Conservation (phyloP, 176 grass and related monocot species). For the Eragrostis nindensis region DNA sequence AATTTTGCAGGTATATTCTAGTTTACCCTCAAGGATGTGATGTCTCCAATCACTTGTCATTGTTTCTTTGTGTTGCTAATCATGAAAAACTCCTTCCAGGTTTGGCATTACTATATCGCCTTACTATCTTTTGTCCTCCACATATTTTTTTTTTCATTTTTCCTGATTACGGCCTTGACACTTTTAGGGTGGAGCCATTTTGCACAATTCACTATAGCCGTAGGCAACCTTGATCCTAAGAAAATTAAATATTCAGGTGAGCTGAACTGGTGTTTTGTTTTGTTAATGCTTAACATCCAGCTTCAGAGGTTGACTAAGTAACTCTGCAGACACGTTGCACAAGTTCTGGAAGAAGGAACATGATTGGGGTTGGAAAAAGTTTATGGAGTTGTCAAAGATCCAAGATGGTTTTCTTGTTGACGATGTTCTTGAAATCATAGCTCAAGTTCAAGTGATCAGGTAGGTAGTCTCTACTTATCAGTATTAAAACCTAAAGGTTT, state of each 20-base stretch:
- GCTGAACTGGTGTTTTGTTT: conserved; percentile 26
- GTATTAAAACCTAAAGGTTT: conserved; percentile 2
- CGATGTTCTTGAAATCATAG: conserved; percentile 86
- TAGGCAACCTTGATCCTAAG: conserved; percentile 94
- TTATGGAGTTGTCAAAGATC: conserved; percentile 97
- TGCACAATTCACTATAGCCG: conserved; percentile 94
- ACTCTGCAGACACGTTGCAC: conserved; percentile 87
- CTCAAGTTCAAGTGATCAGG: conserved; percentile 99
- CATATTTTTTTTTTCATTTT: not conserved
- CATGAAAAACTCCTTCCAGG: conserved; percentile 96
- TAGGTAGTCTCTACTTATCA: conserved; percentile 39
- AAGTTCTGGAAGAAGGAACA: conserved; percentile 99
- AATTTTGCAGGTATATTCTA: conserved; percentile 86
- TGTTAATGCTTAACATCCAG: conserved; percentile 28
- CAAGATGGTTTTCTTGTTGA: conserved; percentile 92
- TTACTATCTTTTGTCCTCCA: conserved; percentile 33
- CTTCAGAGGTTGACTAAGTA: conserved; percentile 46
- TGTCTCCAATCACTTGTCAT: conserved; percentile 92
- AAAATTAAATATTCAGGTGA: conserved; percentile 98
- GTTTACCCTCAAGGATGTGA: conserved; percentile 98
- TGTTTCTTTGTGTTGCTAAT: conserved; percentile 98
- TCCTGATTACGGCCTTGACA: conserved; percentile 14
- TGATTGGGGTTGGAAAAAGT: conserved; percentile 99
- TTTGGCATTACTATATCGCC: conserved; percentile 42
- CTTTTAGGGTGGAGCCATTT: conserved; percentile 96